phyloP scores from a whole-genome alignment of 2,329 filamentous ascomycete genomes.

The Lecanicillium sp. region DNA sequence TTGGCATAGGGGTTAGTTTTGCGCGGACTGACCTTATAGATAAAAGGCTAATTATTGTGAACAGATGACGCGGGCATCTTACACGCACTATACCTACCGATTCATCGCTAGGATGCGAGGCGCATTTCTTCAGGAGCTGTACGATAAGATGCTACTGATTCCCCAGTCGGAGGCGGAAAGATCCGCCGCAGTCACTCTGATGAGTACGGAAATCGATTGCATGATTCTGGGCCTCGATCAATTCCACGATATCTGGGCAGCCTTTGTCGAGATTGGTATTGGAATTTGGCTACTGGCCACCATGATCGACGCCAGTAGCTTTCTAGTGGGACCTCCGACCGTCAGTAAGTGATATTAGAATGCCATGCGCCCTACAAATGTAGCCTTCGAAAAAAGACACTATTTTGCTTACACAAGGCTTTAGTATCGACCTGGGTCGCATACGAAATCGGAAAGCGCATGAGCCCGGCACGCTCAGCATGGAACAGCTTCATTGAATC shows the following conservation, averaged over 20 bases:
- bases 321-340: too few species aligned
- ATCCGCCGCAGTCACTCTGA: neutral
- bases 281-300: neutral
- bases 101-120: constrained; percentile 1
- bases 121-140: neutral
- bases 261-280: neutral
- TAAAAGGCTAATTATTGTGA: too few species aligned
- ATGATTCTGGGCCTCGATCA: neutral
- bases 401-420: too few species aligned
- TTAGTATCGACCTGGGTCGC: too few species aligned
- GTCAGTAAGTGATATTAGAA: too few species aligned
- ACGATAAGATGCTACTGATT: neutral
- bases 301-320: too few species aligned
- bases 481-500: too few species aligned
- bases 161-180: neutral
- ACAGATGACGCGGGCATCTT: neutral
- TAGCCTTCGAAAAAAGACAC: too few species aligned
- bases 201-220: neutral
- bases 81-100: neutral
- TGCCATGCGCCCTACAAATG: too few species aligned
- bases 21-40: too few species aligned
- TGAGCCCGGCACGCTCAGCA: too few species aligned
- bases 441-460: too few species aligned
- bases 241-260: neutral
- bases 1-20: neutral